Conservation (phyloP, 2,329 filamentous ascomycete genomes). For the Ophiostoma sp. region DNA sequence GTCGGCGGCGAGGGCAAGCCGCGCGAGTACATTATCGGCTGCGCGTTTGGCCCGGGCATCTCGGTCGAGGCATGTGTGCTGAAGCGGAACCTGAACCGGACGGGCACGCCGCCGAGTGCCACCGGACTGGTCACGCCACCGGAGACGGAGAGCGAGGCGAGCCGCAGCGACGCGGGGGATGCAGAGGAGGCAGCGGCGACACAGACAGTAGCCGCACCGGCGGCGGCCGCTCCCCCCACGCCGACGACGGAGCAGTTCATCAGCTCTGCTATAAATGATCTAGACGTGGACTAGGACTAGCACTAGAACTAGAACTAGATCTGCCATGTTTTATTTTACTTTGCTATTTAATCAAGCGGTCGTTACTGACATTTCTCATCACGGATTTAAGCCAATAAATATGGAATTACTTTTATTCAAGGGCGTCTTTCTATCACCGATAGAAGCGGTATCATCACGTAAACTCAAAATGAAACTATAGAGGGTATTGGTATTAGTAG, state of each 20-base stretch:
- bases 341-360: too few species aligned
- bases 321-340: too few species aligned
- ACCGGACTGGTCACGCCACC: constrained; percentile 47
- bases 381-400: too few species aligned
- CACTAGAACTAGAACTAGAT: not conserved
- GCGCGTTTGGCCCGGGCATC: constrained; percentile 66
- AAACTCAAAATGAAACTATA: too few species aligned
- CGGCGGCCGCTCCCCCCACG: not conserved
- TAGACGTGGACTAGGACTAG: constrained; percentile 32
- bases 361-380: too few species aligned
- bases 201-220: constrained; percentile 1
- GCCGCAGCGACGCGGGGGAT: constrained; percentile 39
- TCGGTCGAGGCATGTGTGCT: constrained; percentile 63
- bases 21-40: constrained; percentile 58
- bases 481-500: too few species aligned
- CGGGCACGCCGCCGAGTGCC: constrained; percentile 45
- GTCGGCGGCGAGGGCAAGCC: constrained; percentile 41
- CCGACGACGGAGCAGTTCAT: constrained; percentile 28
- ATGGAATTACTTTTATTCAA: too few species aligned
- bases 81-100: constrained; percentile 41
- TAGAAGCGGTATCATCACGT: not conserved
- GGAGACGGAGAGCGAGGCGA: constrained; percentile 48
- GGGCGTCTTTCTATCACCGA: too few species aligned
- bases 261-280: constrained; percentile 31
- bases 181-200: constrained; percentile 27